Conservation (phyloP, 225 moss, liverwort and hornwort genomes). For the Lunularia cruciata region DNA sequence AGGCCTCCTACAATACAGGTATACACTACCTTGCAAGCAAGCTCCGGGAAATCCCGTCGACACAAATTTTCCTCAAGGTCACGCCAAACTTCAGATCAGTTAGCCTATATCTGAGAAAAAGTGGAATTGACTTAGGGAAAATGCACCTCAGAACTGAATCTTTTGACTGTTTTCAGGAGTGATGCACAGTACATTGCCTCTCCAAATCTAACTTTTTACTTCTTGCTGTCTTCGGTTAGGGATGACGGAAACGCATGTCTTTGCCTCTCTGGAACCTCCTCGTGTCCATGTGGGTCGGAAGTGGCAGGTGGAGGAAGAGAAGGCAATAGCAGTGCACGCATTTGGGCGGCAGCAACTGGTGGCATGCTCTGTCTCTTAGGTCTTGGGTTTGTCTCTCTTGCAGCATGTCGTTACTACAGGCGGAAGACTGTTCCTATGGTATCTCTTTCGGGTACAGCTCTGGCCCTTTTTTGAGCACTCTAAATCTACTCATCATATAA, state of each 20-base stretch:
- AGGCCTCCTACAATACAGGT: not conserved
- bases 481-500: no score
- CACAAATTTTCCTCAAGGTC: not conserved
- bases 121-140: not conserved
- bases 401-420: not conserved
- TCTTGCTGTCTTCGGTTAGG: not conserved
- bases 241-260: not conserved
- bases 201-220: not conserved
- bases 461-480: no score
- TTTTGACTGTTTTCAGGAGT: no score
- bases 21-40: not conserved
- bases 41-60: not conserved
- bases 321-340: not conserved
- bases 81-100: not conserved
- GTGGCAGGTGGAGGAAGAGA: not conserved
- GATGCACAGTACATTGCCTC: not conserved
- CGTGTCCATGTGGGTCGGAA: not conserved
- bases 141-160: no score
- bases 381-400: not conserved
- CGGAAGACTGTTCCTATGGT: not conserved
- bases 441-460: not conserved
- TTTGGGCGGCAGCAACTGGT: not conserved
- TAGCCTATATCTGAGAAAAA: not conserved
- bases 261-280: not conserved
- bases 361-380: not conserved